A percentile compares a stretch with the other conserved stretches of the same genome.
These are phyloP conservation scores for Aspergillus sp. DNA, from an alignment of 2,329 filamentous ascomycete genomes.

Conservation along the genomic window DNA sequence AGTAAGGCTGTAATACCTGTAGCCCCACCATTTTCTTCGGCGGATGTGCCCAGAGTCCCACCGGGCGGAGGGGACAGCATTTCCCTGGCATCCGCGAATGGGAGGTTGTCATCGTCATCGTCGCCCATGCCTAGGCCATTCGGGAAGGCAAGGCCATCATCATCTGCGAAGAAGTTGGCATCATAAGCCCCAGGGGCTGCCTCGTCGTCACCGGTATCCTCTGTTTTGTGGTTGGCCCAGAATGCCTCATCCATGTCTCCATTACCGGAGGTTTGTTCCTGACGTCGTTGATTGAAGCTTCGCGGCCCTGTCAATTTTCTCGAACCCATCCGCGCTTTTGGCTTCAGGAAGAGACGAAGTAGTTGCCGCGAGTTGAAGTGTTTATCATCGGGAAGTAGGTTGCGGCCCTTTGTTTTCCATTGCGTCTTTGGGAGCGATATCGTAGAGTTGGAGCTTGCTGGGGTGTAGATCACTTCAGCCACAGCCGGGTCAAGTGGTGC, in stretches of 20 bases:
- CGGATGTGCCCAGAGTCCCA: slow-evolving; percentile 31
- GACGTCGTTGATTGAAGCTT: slow-evolving; percentile 33
- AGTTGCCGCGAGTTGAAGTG: slow-evolving; percentile 95
- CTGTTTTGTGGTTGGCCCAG: slow-evolving; percentile 69
- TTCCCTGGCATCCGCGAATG: slow-evolving; percentile 51
- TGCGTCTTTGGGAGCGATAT: slow-evolving; percentile 91
- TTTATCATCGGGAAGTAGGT: slow-evolving; percentile 94
- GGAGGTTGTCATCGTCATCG: slow-evolving; percentile 49
- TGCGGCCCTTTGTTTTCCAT: slow-evolving; percentile 90
- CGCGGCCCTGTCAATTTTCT: slow-evolving; percentile 57
- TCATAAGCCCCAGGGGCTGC: slow-evolving; percentile 78
- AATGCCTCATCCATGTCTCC: slow-evolving; percentile 93
- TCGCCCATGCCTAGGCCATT: slow-evolving; percentile 43
- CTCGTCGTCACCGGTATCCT: slow-evolving; percentile 58
- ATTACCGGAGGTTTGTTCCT: slow-evolving; percentile 58
- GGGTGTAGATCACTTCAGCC: slow-evolving; percentile 77
- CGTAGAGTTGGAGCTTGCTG: slow-evolving; percentile 73
- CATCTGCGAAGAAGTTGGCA: slow-evolving; percentile 89
- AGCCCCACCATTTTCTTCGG: slow-evolving; percentile 34
- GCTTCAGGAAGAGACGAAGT: slow-evolving; percentile 88
- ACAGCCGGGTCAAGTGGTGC: slow-evolving; percentile 69
- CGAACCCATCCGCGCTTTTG: slow-evolving; percentile 78
- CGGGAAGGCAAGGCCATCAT: slow-evolving; percentile 54
- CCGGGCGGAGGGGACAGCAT: slow-evolving; percentile 45
- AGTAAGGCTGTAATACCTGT: slow-evolving; percentile 41